phyloP scores from a whole-genome alignment of 805 yeast species.

The Saccharomycopsis synnaedendra region DNA sequence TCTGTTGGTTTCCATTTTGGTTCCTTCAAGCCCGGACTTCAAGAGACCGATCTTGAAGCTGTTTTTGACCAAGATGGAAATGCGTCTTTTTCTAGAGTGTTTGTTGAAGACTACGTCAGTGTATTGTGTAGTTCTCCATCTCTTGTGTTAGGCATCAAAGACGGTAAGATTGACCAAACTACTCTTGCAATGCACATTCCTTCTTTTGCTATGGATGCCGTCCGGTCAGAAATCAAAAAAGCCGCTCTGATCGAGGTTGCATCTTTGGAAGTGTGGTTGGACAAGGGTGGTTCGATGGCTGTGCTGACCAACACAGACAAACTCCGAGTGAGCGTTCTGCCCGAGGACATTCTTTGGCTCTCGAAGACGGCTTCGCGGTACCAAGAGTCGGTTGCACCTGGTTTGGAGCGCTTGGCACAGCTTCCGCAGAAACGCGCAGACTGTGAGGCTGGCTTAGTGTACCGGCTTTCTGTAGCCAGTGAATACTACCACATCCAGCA shows the following conservation, averaged over 20 bases:
- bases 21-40: conserved; percentile 17
- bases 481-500: conserved; percentile 46
- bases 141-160: conserved; percentile 17
- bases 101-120: conserved; percentile 15
- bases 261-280: conserved; percentile 21
- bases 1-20: conserved; percentile 29
- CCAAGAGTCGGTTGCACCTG: background rate
- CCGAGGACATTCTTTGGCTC: no score
- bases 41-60: background rate
- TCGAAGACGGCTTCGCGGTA: no score
- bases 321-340: conserved; percentile 20
- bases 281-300: conserved; percentile 16
- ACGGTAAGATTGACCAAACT: background rate
- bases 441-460: conserved; percentile 27
- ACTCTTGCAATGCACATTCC: background rate
- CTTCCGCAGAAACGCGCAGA: conserved; percentile 14
- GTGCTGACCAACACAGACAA: conserved; percentile 23
- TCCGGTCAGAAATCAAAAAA: background rate
- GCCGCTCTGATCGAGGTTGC: background rate
- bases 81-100: conserved; percentile 9
- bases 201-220: background rate
- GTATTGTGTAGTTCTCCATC: conserved; percentile 18
- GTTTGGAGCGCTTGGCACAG: conserved; percentile 26
- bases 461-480: conserved; percentile 36
- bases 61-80: background rate